Evolutionary conservation across 202 grass and related monocot genomes (phyloP).

Genomic region (Carex arenaria): DNA sequence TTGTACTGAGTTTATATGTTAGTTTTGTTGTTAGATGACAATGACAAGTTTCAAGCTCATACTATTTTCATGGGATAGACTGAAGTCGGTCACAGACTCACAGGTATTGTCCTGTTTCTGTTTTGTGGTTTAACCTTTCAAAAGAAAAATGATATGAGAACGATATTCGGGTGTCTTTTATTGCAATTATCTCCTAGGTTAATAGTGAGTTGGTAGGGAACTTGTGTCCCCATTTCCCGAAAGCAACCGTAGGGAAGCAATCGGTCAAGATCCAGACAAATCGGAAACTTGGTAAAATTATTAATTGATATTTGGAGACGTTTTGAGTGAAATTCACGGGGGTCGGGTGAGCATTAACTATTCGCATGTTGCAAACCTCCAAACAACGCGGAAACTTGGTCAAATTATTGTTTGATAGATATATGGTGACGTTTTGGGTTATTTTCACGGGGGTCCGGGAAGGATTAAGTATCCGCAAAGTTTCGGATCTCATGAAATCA

Average conservation of each 20-base stretch:
- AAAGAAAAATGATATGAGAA: not conserved
- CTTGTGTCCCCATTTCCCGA: not conserved
- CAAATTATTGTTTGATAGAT: too few relatives aligned
- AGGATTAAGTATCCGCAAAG: too few relatives aligned
- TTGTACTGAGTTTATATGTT: conserved; percentile 13
- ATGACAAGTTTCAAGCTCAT: not conserved
- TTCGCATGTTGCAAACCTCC: not conserved
- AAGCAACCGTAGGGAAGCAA: not conserved
- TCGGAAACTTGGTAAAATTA: not conserved
- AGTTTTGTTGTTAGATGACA: conserved; percentile 1
- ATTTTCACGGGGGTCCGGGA: too few relatives aligned
- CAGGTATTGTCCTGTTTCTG: not conserved
- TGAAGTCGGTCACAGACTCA: not conserved
- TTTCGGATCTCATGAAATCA: too few relatives aligned
- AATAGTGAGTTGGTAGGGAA: not conserved
- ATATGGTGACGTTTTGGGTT: too few relatives aligned
- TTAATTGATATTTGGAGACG: not conserved
- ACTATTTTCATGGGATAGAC: not conserved
- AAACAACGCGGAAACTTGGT: too few relatives aligned
- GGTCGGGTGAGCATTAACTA: not conserved
- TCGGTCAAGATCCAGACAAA: not conserved
- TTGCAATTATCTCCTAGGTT: not conserved
- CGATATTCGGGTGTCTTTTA: not conserved
- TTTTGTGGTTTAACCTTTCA: not conserved
- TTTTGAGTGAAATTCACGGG: not conserved